These are phyloP conservation scores for Plasmodium knowlesi DNA, from an alignment of 169 alveolate species.

Conservation along the genomic window DNA sequence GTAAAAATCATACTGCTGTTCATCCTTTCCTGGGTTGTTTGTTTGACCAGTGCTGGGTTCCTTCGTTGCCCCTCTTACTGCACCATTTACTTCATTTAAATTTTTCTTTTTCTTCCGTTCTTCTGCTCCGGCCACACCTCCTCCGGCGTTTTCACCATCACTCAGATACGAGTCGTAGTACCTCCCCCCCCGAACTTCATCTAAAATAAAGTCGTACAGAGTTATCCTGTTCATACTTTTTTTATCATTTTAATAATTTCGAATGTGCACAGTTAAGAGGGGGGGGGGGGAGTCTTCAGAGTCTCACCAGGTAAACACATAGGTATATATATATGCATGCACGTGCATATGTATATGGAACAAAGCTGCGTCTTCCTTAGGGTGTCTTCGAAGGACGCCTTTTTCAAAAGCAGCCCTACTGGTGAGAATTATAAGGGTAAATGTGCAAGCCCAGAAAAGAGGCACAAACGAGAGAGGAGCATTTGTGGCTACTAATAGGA, in stretches of 20 bases:
- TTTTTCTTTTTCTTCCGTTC: constrained; percentile 6
- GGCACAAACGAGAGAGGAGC: background rate
- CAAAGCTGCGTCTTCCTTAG: background rate
- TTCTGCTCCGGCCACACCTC: background rate
- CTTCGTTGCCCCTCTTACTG: background rate
- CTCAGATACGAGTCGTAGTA: constrained; percentile 46
- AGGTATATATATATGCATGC: background rate
- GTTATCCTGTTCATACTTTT: constrained; percentile 67
- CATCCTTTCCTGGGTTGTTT: constrained; percentile 11
- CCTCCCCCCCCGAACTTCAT: constrained; percentile 69
- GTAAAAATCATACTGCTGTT: constrained; percentile 52
- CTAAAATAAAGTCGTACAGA: constrained; percentile 64
- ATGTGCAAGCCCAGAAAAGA: background rate
- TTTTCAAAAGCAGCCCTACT: background rate
- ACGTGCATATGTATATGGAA: background rate
- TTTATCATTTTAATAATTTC: constrained; percentile 34
- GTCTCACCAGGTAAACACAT: background rate
- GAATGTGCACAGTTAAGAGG: background rate
- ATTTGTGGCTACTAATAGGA: background rate
- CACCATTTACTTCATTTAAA: background rate
- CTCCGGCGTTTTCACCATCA: constrained; percentile 34
- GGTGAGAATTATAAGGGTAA: background rate
- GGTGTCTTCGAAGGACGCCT: background rate
- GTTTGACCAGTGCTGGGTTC: background rate
- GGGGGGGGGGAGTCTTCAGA: background rate